Conservation (phyloP, 2,329 filamentous ascomycete genomes). For the Laburnicola sp. region DNA sequence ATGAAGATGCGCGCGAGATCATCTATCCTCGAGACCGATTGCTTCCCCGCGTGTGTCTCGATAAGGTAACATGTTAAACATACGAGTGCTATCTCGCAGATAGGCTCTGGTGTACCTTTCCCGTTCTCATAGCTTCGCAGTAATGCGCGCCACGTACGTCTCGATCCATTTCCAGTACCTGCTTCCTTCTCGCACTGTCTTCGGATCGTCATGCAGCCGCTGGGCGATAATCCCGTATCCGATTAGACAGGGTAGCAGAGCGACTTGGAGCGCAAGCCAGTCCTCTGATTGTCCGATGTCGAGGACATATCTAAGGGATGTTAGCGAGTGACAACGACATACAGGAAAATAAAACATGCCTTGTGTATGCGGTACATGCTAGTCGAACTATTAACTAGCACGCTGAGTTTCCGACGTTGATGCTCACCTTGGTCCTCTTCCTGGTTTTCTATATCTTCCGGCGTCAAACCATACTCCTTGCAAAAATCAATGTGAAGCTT, state of each 20-base stretch:
- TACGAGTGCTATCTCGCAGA: neutral
- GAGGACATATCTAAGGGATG: conserved; percentile 68
- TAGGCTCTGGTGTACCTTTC: conserved; percentile 58
- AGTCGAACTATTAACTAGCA: conserved; percentile 8
- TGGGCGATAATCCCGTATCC: conserved; percentile 81
- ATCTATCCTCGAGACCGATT: conserved; percentile 75
- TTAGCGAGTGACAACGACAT: neutral
- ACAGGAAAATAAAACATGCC: conserved; percentile 22
- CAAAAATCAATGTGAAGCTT: conserved; percentile 82
- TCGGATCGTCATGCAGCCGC: conserved; percentile 65
- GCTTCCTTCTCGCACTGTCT: conserved; percentile 66
- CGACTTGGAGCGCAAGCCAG: conserved; percentile 83
- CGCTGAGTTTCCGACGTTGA: neutral
- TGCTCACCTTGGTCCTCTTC: conserved; percentile 71
- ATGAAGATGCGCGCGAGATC: conserved; percentile 83
- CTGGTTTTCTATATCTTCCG: conserved; percentile 69
- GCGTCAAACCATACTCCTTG: conserved; percentile 74
- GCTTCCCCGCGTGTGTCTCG: conserved; percentile 72
- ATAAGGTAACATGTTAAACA: conserved; percentile 58
- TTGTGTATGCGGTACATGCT: conserved; percentile 80
- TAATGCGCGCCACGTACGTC: conserved; percentile 87
- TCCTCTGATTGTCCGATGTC: conserved; percentile 87
- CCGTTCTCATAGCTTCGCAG: conserved; percentile 70
- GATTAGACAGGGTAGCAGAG: conserved; percentile 83
- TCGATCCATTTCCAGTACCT: conserved; percentile 89